Evolutionary conservation across 2,329 filamentous ascomycete species (phyloP).

Genomic region (Phialemoniopsis sp.): DNA sequence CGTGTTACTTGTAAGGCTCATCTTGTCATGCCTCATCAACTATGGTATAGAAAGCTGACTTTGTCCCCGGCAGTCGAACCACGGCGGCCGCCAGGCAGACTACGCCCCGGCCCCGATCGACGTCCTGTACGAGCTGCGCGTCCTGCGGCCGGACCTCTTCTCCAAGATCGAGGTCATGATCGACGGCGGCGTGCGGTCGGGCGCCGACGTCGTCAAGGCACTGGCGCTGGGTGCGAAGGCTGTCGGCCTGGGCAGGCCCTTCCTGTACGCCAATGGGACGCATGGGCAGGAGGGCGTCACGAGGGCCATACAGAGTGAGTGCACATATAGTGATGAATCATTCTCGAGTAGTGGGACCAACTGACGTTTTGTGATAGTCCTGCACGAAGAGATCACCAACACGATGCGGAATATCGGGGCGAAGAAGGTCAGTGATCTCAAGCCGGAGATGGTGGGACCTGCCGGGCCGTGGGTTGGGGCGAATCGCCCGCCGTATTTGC

Average conservation of each 20-base stretch:
- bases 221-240: slow-evolving; percentile 9
- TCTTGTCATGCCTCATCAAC: too few species aligned
- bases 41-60: too few species aligned
- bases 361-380: not conserved
- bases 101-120: slow-evolving; percentile 40
- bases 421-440: slow-evolving; percentile 4
- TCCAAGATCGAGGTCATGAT: slow-evolving; percentile 46
- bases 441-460: slow-evolving; percentile 6
- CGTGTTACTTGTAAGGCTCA: slow-evolving; percentile 42
- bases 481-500: slow-evolving; percentile 4
- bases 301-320: too few species aligned
- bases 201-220: slow-evolving; percentile 34
- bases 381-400: slow-evolving; percentile 6
- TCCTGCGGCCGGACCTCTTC: slow-evolving; percentile 44
- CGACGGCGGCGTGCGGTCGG: slow-evolving; percentile 50
- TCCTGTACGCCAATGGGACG: slow-evolving; percentile 5
- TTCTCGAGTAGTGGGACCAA: too few species aligned
- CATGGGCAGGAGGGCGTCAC: too few species aligned
- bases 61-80: slow-evolving; percentile 38
- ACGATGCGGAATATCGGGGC: slow-evolving; percentile 8
- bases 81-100: slow-evolving; percentile 44
- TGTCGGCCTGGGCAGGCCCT: slow-evolving; percentile 9
- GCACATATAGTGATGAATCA: too few species aligned
- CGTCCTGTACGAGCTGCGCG: slow-evolving; percentile 36
- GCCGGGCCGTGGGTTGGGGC: slow-evolving; percentile 5